phyloP scores from a whole-genome alignment of 1,284 basidiomycete species.

The Ganoderma lingzhi region DNA sequence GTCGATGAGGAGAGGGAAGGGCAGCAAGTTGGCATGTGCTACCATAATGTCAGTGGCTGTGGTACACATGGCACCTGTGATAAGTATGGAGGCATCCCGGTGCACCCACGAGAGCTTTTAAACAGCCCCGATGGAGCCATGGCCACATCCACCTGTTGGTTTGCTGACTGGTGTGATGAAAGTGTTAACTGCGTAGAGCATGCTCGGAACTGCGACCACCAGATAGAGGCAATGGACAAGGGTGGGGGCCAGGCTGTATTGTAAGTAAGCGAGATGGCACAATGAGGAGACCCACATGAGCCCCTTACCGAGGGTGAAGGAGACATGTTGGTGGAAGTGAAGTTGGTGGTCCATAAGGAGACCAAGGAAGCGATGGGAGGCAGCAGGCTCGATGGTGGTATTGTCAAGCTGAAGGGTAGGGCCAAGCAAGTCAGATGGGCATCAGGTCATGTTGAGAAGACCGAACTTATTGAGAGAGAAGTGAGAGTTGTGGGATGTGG shows the following conservation, averaged over 20 bases:
- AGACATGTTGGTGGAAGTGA: constrained; percentile 42
- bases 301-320: constrained; percentile 42
- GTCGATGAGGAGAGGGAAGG: constrained; percentile 39
- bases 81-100: constrained; percentile 39
- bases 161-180: constrained; percentile 40
- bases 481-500: constrained; percentile 32
- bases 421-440: constrained; percentile 16
- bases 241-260: constrained; percentile 8
- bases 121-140: constrained; percentile 21
- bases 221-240: constrained; percentile 34
- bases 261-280: constrained; percentile 34
- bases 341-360: constrained; percentile 46
- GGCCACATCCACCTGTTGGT: constrained; percentile 18
- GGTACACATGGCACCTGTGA: constrained; percentile 46
- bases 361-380: constrained; percentile 44
- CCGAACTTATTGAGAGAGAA: constrained; percentile 39
- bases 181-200: constrained; percentile 47
- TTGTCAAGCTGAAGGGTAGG: constrained; percentile 22
- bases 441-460: constrained; percentile 25
- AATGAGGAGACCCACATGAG: constrained; percentile 32
- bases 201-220: constrained; percentile 42
- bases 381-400: constrained; percentile 22
- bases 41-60: constrained; percentile 44
- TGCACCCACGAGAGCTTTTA: constrained; percentile 40
- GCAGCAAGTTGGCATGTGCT: constrained; percentile 43